Evolutionary conservation across 768 basidiomycete species (phyloP).

Genomic region (Trametes cubensis): DNA sequence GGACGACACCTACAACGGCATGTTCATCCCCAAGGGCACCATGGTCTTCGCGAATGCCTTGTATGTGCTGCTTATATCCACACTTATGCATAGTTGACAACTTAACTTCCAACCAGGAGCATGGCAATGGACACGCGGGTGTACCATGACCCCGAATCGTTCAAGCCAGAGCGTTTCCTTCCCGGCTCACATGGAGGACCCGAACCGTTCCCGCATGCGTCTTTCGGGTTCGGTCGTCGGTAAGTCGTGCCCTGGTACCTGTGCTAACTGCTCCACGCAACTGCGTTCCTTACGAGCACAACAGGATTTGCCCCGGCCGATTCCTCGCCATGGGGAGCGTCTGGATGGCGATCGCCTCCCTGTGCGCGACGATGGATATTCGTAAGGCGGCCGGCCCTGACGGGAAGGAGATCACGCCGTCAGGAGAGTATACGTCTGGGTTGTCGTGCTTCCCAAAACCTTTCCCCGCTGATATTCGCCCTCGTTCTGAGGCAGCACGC

Average conservation of each 20-base stretch:
- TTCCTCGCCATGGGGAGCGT: slow-evolving; percentile 51
- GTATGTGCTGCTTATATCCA: slow-evolving; percentile 10
- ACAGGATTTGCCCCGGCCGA: slow-evolving; percentile 55
- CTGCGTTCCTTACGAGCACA: background rate
- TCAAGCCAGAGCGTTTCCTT: slow-evolving; percentile 52
- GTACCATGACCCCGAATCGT: slow-evolving; percentile 49
- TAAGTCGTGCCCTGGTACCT: background rate
- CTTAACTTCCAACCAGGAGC: slow-evolving; percentile 18
- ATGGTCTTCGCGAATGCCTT: slow-evolving; percentile 30
- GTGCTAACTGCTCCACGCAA: too few species aligned
- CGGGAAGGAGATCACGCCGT: slow-evolving; percentile 43
- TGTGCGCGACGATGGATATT: slow-evolving; percentile 51
- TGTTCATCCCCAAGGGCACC: slow-evolving; percentile 31
- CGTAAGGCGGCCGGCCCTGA: slow-evolving; percentile 43
- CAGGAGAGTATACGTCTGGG: slow-evolving; percentile 43
- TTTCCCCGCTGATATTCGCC: slow-evolving; percentile 15
- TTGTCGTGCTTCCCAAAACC: slow-evolving; percentile 45
- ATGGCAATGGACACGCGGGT: slow-evolving; percentile 31
- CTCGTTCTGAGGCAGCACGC: slow-evolving; percentile 16
- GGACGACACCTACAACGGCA: slow-evolving; percentile 33
- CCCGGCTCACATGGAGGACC: slow-evolving; percentile 22
- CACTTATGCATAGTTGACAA: too few species aligned
- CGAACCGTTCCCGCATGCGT: slow-evolving; percentile 22
- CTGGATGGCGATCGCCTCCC: slow-evolving; percentile 48
- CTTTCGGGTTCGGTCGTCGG: slow-evolving; percentile 18